Evolutionary conservation across 257 asterid genomes (phyloP), one percentile per base, ranked within the genome.

Genomic region (Euphrasia confusa): DNA sequence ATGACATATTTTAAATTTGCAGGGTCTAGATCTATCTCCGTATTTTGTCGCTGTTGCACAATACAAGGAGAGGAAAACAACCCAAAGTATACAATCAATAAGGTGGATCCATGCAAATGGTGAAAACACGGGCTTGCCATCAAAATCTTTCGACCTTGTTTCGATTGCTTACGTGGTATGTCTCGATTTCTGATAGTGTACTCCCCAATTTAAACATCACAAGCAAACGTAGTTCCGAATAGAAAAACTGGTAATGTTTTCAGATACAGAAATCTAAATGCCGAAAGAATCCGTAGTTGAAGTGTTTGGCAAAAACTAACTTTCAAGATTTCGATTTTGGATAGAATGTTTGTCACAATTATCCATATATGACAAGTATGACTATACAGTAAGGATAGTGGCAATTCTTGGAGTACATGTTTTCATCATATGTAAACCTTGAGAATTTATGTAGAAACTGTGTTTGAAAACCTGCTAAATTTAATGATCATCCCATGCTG

Each of bases 21-120:
- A 91, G 98, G 96, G 94, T 60, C 77, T 88, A 63, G 98, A 91
- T 73, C 77, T 88, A 35, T 91, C 98, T 26, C 98, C 98, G 24
- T 88, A 88, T 76, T 91, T 86, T 73, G 79, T 88, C 57, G 81
- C 98, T 50, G 98, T 88, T 67, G 98, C 95, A 47, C 92, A 88
- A 65, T 74, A 67, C 61, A 88, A 86, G 66, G 92, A 91, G 61
- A 88, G 82, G 79, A 74, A 70, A 53, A 61, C 79, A 53, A 73
- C 56, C 58, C 73, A 26, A 68, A 72, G 75, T 33, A 75, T 61
- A 80, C 79, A 81, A 54, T 70, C 72, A 28, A 72, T 80, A 58
- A 66, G 62, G 61, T 91, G 96, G 95, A 68, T 84, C 73, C 98
- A 91, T 65, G 96, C 81, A 70, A 91, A 86, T 45, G 95, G 96